A percentile compares a stretch with the other conserved stretches of the same genome.
Conservation (phyloP, 495 filamentous ascomycete genomes). For the Penicillium waksmanii region DNA sequence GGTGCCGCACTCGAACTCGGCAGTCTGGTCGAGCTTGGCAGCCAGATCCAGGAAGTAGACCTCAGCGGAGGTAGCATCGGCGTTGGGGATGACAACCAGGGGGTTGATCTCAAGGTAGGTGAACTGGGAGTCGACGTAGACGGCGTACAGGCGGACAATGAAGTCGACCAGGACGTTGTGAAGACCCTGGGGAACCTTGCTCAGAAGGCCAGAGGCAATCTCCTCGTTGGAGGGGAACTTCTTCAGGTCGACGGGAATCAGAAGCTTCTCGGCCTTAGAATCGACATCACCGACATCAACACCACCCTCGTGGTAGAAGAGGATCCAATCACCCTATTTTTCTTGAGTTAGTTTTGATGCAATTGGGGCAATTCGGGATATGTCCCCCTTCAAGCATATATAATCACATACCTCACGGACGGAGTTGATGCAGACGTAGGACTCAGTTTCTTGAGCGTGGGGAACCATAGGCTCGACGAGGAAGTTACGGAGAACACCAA, state of each 20-base stretch:
- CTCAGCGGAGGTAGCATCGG: slow-evolving; percentile 84
- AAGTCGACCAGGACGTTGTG: slow-evolving; percentile 99
- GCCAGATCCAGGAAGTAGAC: slow-evolving; percentile 98
- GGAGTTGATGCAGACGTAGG: slow-evolving; percentile 98
- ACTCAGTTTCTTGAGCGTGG: slow-evolving; percentile 89
- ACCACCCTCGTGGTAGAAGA: slow-evolving; percentile 99
- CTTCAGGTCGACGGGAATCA: slow-evolving; percentile 93
- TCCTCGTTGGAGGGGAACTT: slow-evolving; percentile 96
- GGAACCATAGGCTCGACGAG: slow-evolving; percentile 98
- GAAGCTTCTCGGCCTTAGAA: slow-evolving; percentile 96
- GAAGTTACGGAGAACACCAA: slow-evolving; percentile 89
- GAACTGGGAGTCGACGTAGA: slow-evolving; percentile 99
- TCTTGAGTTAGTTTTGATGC: slow-evolving; percentile 17
- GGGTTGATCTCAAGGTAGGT: slow-evolving; percentile 99
- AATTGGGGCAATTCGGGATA: neutral
- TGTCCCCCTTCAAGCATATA: neutral
- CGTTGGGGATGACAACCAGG: slow-evolving; percentile 95
- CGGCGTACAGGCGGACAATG: slow-evolving; percentile 89
- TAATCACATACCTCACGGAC: slow-evolving; percentile 76
- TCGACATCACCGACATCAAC: slow-evolving; percentile 99
- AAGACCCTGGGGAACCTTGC: slow-evolving; percentile 90
- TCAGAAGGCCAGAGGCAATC: slow-evolving; percentile 81
- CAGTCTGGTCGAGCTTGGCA: slow-evolving; percentile 98
- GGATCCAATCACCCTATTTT: slow-evolving; percentile 93
- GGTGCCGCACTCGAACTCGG: slow-evolving; percentile 98